A percentile compares a stretch with the other conserved stretches of the same genome.
These are phyloP conservation scores for Erucastrum elatum DNA, from an alignment of 345 rosid genomes.

Conservation along the genomic window DNA sequence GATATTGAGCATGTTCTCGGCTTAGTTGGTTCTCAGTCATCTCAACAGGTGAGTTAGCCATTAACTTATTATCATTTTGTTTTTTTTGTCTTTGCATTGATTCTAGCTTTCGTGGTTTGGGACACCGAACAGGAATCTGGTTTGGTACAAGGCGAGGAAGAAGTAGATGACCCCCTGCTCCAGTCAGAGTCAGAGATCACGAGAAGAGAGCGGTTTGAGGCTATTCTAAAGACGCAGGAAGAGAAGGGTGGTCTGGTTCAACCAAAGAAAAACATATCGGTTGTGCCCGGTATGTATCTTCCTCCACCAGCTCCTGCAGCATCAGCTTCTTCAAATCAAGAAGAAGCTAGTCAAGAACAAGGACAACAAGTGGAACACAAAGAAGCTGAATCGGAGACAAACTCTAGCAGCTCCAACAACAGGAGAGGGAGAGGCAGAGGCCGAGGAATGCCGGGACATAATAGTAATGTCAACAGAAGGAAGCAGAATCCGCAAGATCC, in stretches of 20 bases:
- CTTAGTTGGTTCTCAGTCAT: constrained; percentile 58
- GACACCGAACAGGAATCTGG: constrained; percentile 39
- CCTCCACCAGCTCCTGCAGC: constrained; percentile 46
- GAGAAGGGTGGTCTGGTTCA: constrained; percentile 70
- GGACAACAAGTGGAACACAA: constrained; percentile 40
- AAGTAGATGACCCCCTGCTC: constrained; percentile 39
- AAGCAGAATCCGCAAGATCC: constrained; percentile 34
- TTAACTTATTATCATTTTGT: background rate
- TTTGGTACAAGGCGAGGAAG: constrained; percentile 35
- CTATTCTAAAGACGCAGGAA: constrained; percentile 57
- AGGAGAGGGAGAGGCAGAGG: constrained; percentile 19
- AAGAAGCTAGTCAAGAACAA: constrained; percentile 43
- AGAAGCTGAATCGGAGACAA: constrained; percentile 33
- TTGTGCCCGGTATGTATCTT: constrained; percentile 78
- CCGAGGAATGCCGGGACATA: constrained; percentile 14
- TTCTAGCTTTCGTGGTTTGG: background rate
- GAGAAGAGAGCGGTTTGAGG: constrained; percentile 69
- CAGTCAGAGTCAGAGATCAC: constrained; percentile 56
- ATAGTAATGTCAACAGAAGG: constrained; percentile 12
- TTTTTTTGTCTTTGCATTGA: background rate
- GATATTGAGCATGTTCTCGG: constrained; percentile 80
- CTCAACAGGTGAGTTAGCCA: constrained; percentile 49
- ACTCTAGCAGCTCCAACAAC: constrained; percentile 41
- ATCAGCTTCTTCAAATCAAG: constrained; percentile 20
- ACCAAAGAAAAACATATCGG: constrained; percentile 52